A percentile compares a stretch with the other conserved stretches of the same genome.
These are phyloP conservation scores for Nemania sp. DNA, from an alignment of 2,329 filamentous ascomycete genomes.

Conservation along the genomic window DNA sequence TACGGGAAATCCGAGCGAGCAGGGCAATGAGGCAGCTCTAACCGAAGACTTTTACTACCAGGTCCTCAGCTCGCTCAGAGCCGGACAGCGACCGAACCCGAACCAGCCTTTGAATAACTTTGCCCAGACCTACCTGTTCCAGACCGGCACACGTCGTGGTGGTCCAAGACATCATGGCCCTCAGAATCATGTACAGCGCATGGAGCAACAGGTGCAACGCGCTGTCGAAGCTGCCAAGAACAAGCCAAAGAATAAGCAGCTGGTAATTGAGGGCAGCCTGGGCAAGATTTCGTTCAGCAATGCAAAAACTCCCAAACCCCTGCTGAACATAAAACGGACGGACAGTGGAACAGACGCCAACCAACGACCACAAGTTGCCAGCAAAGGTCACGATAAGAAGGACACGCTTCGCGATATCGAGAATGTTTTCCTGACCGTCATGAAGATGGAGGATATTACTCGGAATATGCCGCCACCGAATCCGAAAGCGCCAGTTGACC, in stretches of 20 bases:
- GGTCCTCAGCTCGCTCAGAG: slow-evolving; percentile 92
- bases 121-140: slow-evolving; percentile 95
- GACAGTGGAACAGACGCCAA: slow-evolving; percentile 68
- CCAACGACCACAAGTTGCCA: slow-evolving; percentile 43
- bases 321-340: slow-evolving; percentile 91
- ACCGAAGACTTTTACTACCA: slow-evolving; percentile 98
- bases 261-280: slow-evolving; percentile 93
- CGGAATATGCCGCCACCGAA: slow-evolving; percentile 73
- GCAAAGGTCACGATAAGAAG: slow-evolving; percentile 72
- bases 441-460: slow-evolving; percentile 93
- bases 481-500: slow-evolving; percentile 64
- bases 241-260: slow-evolving; percentile 95
- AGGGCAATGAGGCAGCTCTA: slow-evolving; percentile 77
- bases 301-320: slow-evolving; percentile 91
- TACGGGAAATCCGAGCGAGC: slow-evolving; percentile 82
- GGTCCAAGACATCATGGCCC: slow-evolving; percentile 76
- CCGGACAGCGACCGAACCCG: slow-evolving; percentile 85
- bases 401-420: slow-evolving; percentile 85
- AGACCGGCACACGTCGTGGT: slow-evolving; percentile 84
- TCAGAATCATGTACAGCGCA: slow-evolving; percentile 97
- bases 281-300: slow-evolving; percentile 99
- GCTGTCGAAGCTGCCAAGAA: slow-evolving; percentile 97
- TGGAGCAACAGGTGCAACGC: slow-evolving; percentile 98
- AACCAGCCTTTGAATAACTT: slow-evolving; percentile 94
- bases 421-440: slow-evolving; percentile 81